Evolutionary conservation across 2,329 filamentous ascomycete species (phyloP), one percentile per base, ranked within the genome.

Genomic region (Pseudopyrenochaeta lycopersici): DNA sequence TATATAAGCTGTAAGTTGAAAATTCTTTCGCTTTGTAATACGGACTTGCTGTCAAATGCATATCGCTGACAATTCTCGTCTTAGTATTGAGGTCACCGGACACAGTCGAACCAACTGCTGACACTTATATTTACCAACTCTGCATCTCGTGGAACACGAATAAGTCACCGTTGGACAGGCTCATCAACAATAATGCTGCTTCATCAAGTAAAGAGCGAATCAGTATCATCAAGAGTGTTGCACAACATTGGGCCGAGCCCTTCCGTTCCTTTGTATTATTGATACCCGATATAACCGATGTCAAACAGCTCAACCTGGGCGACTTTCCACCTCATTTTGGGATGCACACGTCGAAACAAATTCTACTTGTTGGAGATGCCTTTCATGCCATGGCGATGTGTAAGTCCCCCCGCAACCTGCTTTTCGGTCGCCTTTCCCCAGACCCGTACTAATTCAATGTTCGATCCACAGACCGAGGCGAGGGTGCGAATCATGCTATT

Each of bases 231-330:
- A 43, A 39, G 32, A 7, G 29, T 1, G 44, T 46, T 2, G 46
- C 40, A 18, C 11, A 33, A 18, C 15, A 18, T 12, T 49, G 52
- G 15, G 46, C 56, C 1, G 56, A 59, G 20, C 56, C 56, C 6
- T 56, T 56, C 20, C 33, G 36, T 11, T 50, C 46, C 2, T 54
- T 59, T 17, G 21, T 59, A 1, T 29, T 11, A 18, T 31, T 49
- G 10, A 33, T 56, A 2, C 30, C 56, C 20, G 21, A 56, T 18
- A 35, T 38, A 15, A 39, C 43, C 4, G 33, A 38, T 4, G 40
- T 59, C n/a, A 52, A 51, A 35, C 32, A 35, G 29, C 43, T 59
- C 18, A 29, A 53, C 7, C 36, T 59, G n/a, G 52, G 53, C 27
- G 56, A 59, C 42, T 59, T 44, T 12, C 27, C 23, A 11, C 47